These are phyloP conservation scores for Leccinellum albellum DNA, from an alignment of 768 basidiomycete species.

Conservation along the genomic window DNA sequence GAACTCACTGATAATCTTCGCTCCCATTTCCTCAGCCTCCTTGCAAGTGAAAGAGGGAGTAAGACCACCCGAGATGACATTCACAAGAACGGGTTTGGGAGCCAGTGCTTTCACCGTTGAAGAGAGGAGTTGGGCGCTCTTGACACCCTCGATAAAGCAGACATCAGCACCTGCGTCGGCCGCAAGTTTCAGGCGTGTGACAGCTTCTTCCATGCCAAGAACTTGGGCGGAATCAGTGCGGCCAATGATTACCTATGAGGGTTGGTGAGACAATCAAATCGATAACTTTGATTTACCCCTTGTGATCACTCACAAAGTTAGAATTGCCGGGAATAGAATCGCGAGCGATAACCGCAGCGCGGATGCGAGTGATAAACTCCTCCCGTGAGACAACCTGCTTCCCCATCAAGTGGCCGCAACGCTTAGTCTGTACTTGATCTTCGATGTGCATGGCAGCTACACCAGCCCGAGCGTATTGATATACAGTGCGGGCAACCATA, in stretches of 20 bases:
- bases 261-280: not conserved
- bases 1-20: slow-evolving; percentile 71
- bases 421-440: slow-evolving; percentile 78
- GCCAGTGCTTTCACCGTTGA: slow-evolving; percentile 63
- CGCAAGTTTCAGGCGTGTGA: slow-evolving; percentile 62
- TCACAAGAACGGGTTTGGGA: slow-evolving; percentile 76
- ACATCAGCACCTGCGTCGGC: slow-evolving; percentile 74
- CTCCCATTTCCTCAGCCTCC: slow-evolving; percentile 66
- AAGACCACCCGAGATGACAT: slow-evolving; percentile 75
- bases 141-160: slow-evolving; percentile 79
- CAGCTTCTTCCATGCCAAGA: slow-evolving; percentile 74
- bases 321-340: slow-evolving; percentile 72
- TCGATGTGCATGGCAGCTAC: slow-evolving; percentile 77
- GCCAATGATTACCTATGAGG: slow-evolving; percentile 59
- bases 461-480: slow-evolving; percentile 64
- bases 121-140: slow-evolving; percentile 59
- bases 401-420: slow-evolving; percentile 75
- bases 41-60: slow-evolving; percentile 70
- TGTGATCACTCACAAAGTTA: slow-evolving; percentile 52
- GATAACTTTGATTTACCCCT: not conserved
- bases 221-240: slow-evolving; percentile 78
- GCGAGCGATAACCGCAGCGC: slow-evolving; percentile 73
- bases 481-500: slow-evolving; percentile 73
- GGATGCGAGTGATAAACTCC: slow-evolving; percentile 69
- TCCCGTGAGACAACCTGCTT: slow-evolving; percentile 81